These are phyloP conservation scores for Arabidopsis arenosa DNA, from an alignment of 345 rosid genomes.

Conservation along the genomic window DNA sequence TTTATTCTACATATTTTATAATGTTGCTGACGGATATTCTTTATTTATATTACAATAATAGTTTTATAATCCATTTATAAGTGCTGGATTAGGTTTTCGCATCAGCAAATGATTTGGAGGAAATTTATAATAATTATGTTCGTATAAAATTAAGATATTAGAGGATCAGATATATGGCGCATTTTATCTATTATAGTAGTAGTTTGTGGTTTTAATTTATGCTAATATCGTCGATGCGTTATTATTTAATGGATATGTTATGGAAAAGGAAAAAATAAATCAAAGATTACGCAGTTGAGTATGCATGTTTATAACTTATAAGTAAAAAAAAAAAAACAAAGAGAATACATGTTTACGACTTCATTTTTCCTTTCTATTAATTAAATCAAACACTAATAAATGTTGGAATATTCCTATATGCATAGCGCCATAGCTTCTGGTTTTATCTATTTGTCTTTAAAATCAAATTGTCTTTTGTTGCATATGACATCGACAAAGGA, in stretches of 20 bases:
- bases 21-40: constrained; percentile 35
- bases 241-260: too few relatives aligned
- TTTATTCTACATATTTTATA: not conserved
- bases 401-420: constrained; percentile 25
- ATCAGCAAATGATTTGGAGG: constrained; percentile 36
- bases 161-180: too few relatives aligned
- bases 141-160: not conserved
- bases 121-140: not conserved
- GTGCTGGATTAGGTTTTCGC: constrained; percentile 45
- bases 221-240: too few relatives aligned
- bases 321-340: too few relatives aligned
- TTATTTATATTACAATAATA: not conserved
- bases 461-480: constrained; percentile 18
- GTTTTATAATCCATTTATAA: constrained; percentile 11
- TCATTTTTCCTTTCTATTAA: not conserved
- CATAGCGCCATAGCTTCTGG: not conserved
- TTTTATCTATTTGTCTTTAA: not conserved
- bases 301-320: too few relatives aligned
- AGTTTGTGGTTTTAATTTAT: too few relatives aligned
- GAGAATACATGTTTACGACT: not conserved
- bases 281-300: too few relatives aligned
- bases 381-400: not conserved
- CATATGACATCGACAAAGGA: constrained; percentile 37
- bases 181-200: too few relatives aligned
- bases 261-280: too few relatives aligned